Evolutionary conservation across 179 eudicot genomes (phyloP).

Genomic region (Drosera spatulata): DNA sequence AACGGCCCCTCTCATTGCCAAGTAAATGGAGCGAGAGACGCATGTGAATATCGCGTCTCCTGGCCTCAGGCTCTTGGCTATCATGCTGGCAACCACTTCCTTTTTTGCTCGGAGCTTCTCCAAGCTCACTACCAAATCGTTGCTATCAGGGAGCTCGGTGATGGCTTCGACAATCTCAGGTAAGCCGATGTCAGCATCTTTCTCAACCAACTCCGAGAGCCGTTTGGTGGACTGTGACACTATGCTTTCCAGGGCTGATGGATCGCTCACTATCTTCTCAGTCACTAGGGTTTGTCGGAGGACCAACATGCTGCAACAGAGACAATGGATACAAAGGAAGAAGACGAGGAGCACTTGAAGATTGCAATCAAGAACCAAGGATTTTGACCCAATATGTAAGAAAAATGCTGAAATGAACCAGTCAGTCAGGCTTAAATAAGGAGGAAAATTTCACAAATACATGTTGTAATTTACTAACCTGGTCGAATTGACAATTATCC

Average conservation of each 20-base stretch:
- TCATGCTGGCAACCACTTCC: conserved; percentile 33
- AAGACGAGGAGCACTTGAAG: no score
- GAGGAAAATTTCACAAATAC: not conserved
- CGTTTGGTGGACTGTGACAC: conserved; percentile 26
- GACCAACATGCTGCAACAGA: conserved; percentile 74
- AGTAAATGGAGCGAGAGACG: conserved; percentile 32
- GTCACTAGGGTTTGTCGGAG: conserved; percentile 59
- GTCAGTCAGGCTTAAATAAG: not conserved
- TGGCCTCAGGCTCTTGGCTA: conserved; percentile 41
- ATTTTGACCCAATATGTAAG: no score
- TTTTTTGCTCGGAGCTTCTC: conserved; percentile 26
- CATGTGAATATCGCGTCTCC: conserved; percentile 36
- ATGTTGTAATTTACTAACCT: conserved; percentile 32
- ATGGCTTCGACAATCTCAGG: conserved; percentile 42
- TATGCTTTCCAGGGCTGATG: conserved; percentile 41
- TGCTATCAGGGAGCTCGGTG: conserved; percentile 9
- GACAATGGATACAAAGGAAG: not conserved
- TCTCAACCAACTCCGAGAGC: conserved; percentile 44
- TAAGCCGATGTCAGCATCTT: conserved; percentile 45
- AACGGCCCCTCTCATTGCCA: conserved; percentile 33
- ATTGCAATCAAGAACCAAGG: no score
- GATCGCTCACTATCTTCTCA: conserved; percentile 31
- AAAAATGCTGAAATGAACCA: no score
- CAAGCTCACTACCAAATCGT: conserved; percentile 2
- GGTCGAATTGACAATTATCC: conserved; percentile 63